Evolutionary conservation across 2,329 filamentous ascomycete genomes (phyloP).

Genomic region (Neonectria magnoliae): DNA sequence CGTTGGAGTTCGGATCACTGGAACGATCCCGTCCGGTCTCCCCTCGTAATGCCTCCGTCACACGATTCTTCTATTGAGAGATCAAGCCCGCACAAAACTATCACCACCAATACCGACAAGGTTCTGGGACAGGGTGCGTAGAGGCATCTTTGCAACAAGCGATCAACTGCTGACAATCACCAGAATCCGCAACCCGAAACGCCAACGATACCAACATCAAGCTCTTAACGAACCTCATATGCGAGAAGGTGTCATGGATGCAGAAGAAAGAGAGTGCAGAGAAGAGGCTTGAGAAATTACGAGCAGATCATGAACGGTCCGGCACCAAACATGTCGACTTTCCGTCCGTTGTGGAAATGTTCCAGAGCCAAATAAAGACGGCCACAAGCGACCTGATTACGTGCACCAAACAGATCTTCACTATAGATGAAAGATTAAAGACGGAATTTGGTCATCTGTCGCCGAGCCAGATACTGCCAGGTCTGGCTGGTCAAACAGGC

Average conservation of each 20-base stretch:
- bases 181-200: slow-evolving; percentile 14
- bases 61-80: slow-evolving; percentile 3
- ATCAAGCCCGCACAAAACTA: slow-evolving; percentile 9
- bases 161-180: slow-evolving; percentile 8
- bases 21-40: slow-evolving; percentile 16
- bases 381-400: slow-evolving; percentile 19
- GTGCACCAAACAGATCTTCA: slow-evolving; percentile 16
- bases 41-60: background rate
- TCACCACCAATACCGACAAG: slow-evolving; percentile 16
- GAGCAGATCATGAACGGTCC: slow-evolving; percentile 28
- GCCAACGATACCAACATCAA: slow-evolving; percentile 5
- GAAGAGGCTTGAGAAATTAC: slow-evolving; percentile 28
- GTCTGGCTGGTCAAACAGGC: slow-evolving; percentile 15
- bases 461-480: slow-evolving; percentile 9
- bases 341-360: slow-evolving; percentile 29
- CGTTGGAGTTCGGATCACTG: slow-evolving; percentile 22
- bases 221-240: slow-evolving; percentile 33
- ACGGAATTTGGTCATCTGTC: slow-evolving; percentile 8
- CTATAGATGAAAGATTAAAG: slow-evolving; percentile 20
- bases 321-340: slow-evolving; percentile 36
- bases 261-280: slow-evolving; percentile 30
- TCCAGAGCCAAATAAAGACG: slow-evolving; percentile 28
- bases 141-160: background rate
- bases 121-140: slow-evolving; percentile 31
- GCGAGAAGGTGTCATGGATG: slow-evolving; percentile 35